These are phyloP conservation scores for Pestalotiopsis sp. DNA, from an alignment of 2,329 filamentous ascomycete genomes.

Conservation along the genomic window DNA sequence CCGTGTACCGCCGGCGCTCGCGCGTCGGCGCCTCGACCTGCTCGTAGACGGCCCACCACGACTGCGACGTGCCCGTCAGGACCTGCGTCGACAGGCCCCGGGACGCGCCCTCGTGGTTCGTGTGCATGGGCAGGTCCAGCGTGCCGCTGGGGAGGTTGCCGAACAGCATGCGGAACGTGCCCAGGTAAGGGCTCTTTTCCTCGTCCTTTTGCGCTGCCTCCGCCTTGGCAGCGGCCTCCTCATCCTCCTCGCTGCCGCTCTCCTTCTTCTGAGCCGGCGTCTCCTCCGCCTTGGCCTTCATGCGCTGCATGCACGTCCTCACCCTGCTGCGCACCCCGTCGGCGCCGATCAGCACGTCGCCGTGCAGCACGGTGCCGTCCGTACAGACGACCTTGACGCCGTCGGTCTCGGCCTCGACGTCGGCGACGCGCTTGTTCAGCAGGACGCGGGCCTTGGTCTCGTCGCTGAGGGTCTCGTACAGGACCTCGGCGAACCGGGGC, in stretches of 20 bases:
- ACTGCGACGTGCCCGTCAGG: constrained; percentile 3
- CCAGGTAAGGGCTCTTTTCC: background rate
- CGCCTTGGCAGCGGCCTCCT: too few species aligned
- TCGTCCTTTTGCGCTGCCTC: background rate
- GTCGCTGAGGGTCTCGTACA: constrained; percentile 3
- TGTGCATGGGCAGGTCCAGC: background rate
- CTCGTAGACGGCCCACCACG: constrained; percentile 14
- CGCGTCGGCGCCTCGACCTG: constrained; percentile 6
- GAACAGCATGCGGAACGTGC: constrained; percentile 4
- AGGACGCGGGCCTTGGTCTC: background rate
- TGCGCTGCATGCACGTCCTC: background rate
- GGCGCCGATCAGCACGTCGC: constrained; percentile 11
- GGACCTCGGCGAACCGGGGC: constrained; percentile 1
- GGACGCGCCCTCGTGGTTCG: constrained; percentile 5
- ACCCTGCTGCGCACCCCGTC: constrained; percentile 9
- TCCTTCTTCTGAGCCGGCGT: background rate
- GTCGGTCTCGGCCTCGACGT: constrained; percentile 3
- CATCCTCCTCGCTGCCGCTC: background rate
- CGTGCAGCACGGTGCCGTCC: constrained; percentile 8
- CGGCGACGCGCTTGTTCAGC: background rate
- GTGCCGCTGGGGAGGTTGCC: constrained; percentile 1
- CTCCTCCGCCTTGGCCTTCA: background rate
- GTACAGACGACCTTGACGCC: constrained; percentile 9
- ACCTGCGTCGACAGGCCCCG: constrained; percentile 12
- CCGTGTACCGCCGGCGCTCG: background rate